Percentiles rank a stretch among this genome's conserved stretches.
These are phyloP conservation scores for Chlorella sp. DNA, from an alignment of 139 green algal genomes.

Conservation along the genomic window DNA sequence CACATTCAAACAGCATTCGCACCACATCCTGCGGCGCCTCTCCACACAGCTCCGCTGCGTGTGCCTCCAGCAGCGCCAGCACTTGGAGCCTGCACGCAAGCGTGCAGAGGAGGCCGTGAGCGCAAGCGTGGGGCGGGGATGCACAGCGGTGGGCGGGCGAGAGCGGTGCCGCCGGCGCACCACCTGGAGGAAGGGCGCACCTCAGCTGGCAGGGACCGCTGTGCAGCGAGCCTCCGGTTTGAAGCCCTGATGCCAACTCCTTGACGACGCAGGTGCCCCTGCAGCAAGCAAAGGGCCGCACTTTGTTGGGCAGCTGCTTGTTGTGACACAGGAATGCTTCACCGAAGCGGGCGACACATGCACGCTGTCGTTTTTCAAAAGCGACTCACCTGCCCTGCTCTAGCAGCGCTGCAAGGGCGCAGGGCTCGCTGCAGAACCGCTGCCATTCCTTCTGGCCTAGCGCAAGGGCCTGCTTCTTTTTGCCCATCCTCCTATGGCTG, in stretches of 20 bases:
- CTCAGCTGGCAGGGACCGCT: background rate
- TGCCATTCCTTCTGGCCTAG: background rate
- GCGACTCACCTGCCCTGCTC: background rate
- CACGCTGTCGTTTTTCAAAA: no score
- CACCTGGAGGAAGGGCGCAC: no score
- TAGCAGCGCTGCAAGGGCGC: background rate
- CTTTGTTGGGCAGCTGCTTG: no score
- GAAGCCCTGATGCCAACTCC: background rate
- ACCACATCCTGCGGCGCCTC: conserved; percentile 1
- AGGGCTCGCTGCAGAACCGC: background rate
- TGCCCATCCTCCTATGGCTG: background rate
- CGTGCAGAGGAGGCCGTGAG: no score
- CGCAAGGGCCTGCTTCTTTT: background rate
- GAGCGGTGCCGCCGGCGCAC: no score
- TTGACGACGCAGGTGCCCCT: background rate
- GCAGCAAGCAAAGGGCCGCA: no score
- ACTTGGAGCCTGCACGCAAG: conserved; percentile 12
- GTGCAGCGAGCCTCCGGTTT: background rate
- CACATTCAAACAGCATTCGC: background rate
- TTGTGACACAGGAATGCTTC: no score
- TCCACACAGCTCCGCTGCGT: background rate
- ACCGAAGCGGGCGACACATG: no score
- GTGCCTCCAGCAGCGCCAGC: conserved; percentile 4
- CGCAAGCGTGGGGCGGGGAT: no score
- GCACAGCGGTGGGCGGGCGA: no score